These are phyloP conservation scores for Kokia cookei DNA, from an alignment of 441 rosid species.

Conservation along the genomic window DNA sequence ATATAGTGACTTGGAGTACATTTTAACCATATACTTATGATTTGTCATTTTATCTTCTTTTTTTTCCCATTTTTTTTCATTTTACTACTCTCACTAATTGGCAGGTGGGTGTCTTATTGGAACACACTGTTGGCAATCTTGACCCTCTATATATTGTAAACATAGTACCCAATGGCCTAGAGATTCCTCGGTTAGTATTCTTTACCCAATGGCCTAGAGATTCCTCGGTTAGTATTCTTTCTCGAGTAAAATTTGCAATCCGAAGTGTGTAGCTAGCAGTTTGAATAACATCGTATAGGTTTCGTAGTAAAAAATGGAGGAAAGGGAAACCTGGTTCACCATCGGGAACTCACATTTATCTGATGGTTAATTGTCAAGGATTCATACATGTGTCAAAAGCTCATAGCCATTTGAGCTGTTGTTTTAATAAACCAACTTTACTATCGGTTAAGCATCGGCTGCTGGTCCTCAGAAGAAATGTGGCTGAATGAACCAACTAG, in stretches of 20 bases:
- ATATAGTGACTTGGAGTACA: too few species aligned
- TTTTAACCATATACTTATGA: not conserved
- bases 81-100: slow-evolving; percentile 17
- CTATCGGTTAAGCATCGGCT: not conserved
- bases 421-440: not conserved
- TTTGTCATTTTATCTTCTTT: not conserved
- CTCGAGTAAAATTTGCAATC: not conserved
- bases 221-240: slow-evolving; percentile 72
- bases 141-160: slow-evolving; percentile 95
- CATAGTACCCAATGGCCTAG: slow-evolving; percentile 94
- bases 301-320: too few species aligned
- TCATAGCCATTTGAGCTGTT: not conserved
- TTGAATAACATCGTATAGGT: too few species aligned
- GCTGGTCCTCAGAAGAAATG: not conserved
- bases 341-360: too few species aligned
- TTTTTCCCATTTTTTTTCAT: slow-evolving; percentile 3
- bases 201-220: slow-evolving; percentile 86
- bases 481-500: too few species aligned
- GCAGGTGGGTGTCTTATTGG: slow-evolving; percentile 91
- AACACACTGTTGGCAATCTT: slow-evolving; percentile 97
- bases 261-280: not conserved
- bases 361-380: not conserved
- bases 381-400: not conserved
- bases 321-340: too few species aligned
- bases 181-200: slow-evolving; percentile 86